A percentile compares a stretch with the other conserved stretches of the same genome.
Conservation (phyloP, 129 eudicot species). For the Pseudognaphalium luteoalbum region DNA sequence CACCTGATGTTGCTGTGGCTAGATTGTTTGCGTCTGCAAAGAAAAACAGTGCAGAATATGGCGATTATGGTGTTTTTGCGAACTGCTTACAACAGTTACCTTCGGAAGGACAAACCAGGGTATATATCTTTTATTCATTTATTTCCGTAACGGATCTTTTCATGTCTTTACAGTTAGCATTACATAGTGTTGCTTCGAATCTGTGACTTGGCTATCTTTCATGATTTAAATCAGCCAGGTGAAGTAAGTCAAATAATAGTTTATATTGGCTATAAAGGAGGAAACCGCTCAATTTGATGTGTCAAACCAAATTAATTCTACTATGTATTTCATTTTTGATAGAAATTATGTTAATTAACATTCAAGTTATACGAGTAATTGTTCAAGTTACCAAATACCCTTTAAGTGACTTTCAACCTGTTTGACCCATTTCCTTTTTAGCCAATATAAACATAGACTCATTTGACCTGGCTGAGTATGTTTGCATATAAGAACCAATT, state of each 20-base stretch:
- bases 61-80: conserved; percentile 50
- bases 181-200: neutral
- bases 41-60: conserved; percentile 40
- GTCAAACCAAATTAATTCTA: neutral
- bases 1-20: conserved; percentile 86
- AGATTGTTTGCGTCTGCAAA: conserved; percentile 78
- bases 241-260: neutral
- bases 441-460: too few species aligned
- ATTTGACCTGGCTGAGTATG: too few species aligned
- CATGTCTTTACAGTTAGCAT: conserved; percentile 12
- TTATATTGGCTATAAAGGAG: conserved; percentile 5
- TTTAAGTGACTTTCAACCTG: too few species aligned
- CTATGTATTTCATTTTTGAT: too few species aligned
- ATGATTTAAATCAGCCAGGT: neutral
- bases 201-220: neutral
- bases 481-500: too few species aligned
- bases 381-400: too few species aligned
- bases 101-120: conserved; percentile 77
- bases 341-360: too few species aligned
- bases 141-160: neutral
- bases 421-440: too few species aligned
- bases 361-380: too few species aligned
- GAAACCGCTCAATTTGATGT: too few species aligned
- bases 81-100: conserved; percentile 84
- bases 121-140: conserved; percentile 27